Percentiles rank a stretch among this genome's conserved stretches.
Evolutionary conservation across 1,284 basidiomycete genomes (phyloP).

Genomic region (Papiliotrema fonsecae): DNA sequence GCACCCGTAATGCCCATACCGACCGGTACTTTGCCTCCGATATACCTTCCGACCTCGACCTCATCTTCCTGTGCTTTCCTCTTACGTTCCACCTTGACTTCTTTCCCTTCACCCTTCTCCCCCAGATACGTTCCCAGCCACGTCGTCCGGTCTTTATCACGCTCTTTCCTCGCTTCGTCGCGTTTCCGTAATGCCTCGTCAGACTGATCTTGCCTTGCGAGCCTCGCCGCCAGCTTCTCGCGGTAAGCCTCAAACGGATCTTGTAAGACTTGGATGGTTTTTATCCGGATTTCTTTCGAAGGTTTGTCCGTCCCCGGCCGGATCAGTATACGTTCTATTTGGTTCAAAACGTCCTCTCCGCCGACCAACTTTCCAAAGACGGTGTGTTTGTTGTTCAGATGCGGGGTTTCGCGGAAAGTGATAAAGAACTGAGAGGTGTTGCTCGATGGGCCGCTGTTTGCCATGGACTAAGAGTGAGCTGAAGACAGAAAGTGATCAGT

Average conservation of each 20-base stretch:
- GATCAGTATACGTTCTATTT: constrained; percentile 72
- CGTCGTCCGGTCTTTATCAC: constrained; percentile 50
- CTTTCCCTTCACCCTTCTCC: constrained; percentile 35
- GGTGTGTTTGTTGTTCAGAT: constrained; percentile 66
- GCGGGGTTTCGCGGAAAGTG: constrained; percentile 72
- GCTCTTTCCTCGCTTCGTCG: constrained; percentile 39
- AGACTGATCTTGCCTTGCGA: constrained; percentile 41
- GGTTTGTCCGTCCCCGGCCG: constrained; percentile 84
- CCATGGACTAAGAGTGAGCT: constrained; percentile 59
- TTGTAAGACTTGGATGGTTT: constrained; percentile 45
- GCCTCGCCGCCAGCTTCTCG: constrained; percentile 39
- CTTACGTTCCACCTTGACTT: constrained; percentile 30
- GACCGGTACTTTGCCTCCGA: constrained; percentile 18
- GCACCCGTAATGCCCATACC: constrained; percentile 1
- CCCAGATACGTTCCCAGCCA: constrained; percentile 49
- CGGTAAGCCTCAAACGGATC: constrained; percentile 52
- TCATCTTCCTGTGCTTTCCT: constrained; percentile 33
- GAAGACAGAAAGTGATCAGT: neutral
- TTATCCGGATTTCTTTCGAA: constrained; percentile 64
- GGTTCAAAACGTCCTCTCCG: constrained; percentile 81
- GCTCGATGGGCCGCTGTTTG: constrained; percentile 68
- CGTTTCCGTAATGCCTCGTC: constrained; percentile 42
- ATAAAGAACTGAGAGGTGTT: constrained; percentile 82
- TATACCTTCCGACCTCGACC: constrained; percentile 49
- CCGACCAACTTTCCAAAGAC: constrained; percentile 96